Evolutionary conservation across 176 grass and related monocot species (phyloP).

Genomic region (Bothriochloa decipiens): DNA sequence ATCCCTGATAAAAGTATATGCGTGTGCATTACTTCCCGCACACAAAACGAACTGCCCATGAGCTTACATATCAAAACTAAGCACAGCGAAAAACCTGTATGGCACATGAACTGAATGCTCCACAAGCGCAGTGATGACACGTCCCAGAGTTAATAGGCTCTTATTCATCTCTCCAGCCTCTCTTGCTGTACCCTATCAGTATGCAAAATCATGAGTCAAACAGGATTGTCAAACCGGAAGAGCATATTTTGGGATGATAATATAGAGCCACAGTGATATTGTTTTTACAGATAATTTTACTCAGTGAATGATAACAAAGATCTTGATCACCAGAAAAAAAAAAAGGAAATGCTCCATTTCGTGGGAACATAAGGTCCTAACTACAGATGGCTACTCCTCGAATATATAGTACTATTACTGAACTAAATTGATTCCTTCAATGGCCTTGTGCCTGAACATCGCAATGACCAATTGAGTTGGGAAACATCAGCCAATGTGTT

Average conservation of each 20-base stretch:
- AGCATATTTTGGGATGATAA: slow-evolving; percentile 27
- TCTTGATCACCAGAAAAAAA: background rate
- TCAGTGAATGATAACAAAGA: slow-evolving; percentile 8
- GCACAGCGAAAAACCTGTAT: slow-evolving; percentile 66
- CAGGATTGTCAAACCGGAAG: slow-evolving; percentile 23
- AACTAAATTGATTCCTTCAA: slow-evolving; percentile 10
- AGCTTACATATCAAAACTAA: slow-evolving; percentile 20
- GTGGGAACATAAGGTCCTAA: slow-evolving; percentile 1
- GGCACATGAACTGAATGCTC: slow-evolving; percentile 86
- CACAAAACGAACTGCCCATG: background rate
- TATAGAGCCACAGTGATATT: background rate
- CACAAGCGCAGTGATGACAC: slow-evolving; percentile 85
- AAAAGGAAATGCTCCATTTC: background rate
- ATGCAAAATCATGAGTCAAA: slow-evolving; percentile 51
- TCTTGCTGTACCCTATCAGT: slow-evolving; percentile 80
- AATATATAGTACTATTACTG: slow-evolving; percentile 6
- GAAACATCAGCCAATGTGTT: background rate
- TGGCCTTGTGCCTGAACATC: background rate
- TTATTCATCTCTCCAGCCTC: slow-evolving; percentile 93
- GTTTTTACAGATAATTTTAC: slow-evolving; percentile 22
- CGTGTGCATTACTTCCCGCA: slow-evolving; percentile 22
- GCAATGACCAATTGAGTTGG: background rate
- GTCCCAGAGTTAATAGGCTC: slow-evolving; percentile 87
- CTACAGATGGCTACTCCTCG: background rate
- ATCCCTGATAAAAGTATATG: slow-evolving; percentile 64